Conservation (phyloP, 352 stramenopile genomes). For the Phytophthora fragariaefolia region DNA sequence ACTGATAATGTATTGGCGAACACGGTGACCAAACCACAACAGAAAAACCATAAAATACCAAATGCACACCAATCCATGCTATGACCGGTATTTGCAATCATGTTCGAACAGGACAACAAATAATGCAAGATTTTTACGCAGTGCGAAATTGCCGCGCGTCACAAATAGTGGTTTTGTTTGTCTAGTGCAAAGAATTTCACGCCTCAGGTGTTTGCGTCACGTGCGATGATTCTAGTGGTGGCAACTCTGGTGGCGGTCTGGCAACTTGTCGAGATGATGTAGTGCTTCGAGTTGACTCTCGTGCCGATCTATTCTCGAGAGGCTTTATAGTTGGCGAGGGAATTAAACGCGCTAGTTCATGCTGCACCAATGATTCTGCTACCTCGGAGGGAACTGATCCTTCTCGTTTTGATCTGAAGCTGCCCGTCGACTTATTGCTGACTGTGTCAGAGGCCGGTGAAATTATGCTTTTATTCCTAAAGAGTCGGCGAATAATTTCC, state of each 20-base stretch:
- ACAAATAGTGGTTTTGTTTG: no score
- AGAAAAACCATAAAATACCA: no score
- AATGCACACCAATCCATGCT: no score
- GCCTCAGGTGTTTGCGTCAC: not conserved
- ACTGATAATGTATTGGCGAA: no score
- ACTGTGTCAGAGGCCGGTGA: not conserved
- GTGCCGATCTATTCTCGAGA: constrained; percentile 7
- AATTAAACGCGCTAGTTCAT: constrained; percentile 7
- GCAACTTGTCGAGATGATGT: not conserved
- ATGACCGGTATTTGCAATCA: no score
- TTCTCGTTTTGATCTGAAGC: constrained; percentile 16
- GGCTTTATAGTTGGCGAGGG: constrained; percentile 14
- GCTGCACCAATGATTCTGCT: constrained; percentile 13
- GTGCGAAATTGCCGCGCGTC: no score
- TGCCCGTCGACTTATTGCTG: constrained; percentile 3
- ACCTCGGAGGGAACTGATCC: constrained; percentile 3
- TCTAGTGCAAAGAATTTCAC: no score
- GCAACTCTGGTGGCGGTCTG: not conserved
- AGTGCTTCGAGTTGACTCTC: not conserved
- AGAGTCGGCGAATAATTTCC: constrained; percentile 24
- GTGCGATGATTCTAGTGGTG: constrained; percentile 1
- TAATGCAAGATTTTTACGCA: not conserved
- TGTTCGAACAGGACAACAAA: not conserved
- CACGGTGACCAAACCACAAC: no score
- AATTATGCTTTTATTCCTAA: constrained; percentile 20